Evolutionary conservation across 805 yeast species (phyloP).

Genomic region (Sugiyamaella lignohabitans): DNA sequence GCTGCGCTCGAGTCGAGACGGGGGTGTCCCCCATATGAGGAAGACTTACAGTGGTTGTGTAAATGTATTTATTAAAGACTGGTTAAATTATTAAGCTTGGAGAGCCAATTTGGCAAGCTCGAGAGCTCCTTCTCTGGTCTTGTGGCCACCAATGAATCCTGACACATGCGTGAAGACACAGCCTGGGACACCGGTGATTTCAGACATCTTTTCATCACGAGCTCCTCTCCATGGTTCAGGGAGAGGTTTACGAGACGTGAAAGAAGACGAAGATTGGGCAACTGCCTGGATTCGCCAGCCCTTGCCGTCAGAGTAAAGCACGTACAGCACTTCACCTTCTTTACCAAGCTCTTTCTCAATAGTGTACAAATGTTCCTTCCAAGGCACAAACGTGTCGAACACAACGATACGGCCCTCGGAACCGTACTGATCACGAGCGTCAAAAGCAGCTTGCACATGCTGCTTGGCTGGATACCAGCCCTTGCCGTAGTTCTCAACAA

Average conservation of each 20-base stretch:
- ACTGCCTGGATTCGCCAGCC: conserved; percentile 89
- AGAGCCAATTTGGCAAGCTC: conserved; percentile 55
- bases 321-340: conserved; percentile 57
- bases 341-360: conserved; percentile 49
- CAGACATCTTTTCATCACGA: conserved; percentile 75
- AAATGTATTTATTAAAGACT: too few relatives aligned
- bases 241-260: conserved; percentile 77
- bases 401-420: conserved; percentile 66
- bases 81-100: conserved; percentile 7
- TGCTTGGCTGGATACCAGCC: conserved; percentile 89
- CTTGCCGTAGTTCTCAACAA: conserved; percentile 64
- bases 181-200: conserved; percentile 72
- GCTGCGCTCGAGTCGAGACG: too few relatives aligned
- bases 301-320: conserved; percentile 65
- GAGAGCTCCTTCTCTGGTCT: conserved; percentile 69
- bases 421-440: conserved; percentile 53
- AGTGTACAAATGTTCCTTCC: conserved; percentile 87
- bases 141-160: conserved; percentile 95
- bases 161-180: conserved; percentile 91
- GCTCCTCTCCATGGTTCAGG: conserved; percentile 95
- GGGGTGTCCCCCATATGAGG: too few relatives aligned
- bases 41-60: too few relatives aligned
- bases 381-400: conserved; percentile 75
- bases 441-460: conserved; percentile 66
- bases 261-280: conserved; percentile 68